phyloP scores from a whole-genome alignment of 768 basidiomycete species.

The Zangia roseola region DNA sequence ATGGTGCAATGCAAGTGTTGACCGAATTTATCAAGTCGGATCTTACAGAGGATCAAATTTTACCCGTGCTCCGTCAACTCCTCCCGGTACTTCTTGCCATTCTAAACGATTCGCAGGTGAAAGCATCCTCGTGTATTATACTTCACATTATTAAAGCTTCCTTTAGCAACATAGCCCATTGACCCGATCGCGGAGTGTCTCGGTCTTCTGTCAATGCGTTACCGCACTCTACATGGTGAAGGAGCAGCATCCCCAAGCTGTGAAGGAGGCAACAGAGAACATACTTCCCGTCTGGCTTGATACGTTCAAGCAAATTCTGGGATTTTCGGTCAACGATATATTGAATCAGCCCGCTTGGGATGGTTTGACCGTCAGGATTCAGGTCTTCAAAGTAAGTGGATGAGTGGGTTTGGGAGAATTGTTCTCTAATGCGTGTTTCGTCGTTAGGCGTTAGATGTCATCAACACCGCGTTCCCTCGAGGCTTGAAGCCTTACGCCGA shows the following conservation, averaged over 20 bases:
- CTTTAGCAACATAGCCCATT: constrained; percentile 65
- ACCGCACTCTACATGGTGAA: constrained; percentile 93
- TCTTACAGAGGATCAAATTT: constrained; percentile 90
- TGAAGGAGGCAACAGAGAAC: constrained; percentile 75
- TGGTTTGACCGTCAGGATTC: constrained; percentile 70
- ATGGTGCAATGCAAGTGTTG: constrained; percentile 96
- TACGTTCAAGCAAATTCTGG: constrained; percentile 78
- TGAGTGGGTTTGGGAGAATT: background rate
- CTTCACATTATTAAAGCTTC: constrained; percentile 1
- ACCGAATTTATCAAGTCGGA: constrained; percentile 93
- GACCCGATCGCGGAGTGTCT: constrained; percentile 82
- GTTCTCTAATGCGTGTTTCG: background rate
- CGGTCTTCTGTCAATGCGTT: constrained; percentile 89
- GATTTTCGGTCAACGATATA: constrained; percentile 61
- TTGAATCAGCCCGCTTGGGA: constrained; percentile 70
- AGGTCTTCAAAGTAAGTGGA: constrained; percentile 74
- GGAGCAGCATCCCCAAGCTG: constrained; percentile 84
- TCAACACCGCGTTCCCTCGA: constrained; percentile 81
- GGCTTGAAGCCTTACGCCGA: constrained; percentile 62
- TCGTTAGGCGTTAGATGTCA: constrained; percentile 70
- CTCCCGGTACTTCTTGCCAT: constrained; percentile 83
- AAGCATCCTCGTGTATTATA: constrained; percentile 4
- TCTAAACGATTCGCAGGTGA: constrained; percentile 72
- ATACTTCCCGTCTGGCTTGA: constrained; percentile 92
- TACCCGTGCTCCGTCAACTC: constrained; percentile 87